Evolutionary conservation across 805 yeast species (phyloP).

Genomic region (Candida xyloterini): DNA sequence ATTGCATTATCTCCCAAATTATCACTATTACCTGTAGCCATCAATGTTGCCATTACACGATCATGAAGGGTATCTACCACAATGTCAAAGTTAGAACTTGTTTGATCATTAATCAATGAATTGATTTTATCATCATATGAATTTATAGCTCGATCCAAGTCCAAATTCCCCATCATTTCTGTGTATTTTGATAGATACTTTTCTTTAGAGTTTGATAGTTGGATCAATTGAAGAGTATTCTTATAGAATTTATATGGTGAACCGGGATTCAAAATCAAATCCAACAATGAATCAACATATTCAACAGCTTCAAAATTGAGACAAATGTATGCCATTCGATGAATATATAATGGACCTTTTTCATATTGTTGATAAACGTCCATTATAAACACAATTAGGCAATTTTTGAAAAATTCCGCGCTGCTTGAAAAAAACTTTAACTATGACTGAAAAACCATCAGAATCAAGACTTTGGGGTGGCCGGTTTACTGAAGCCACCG

Average conservation of each 20-base stretch:
- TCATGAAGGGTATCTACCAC: slow-evolving; percentile 12
- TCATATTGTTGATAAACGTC: slow-evolving; percentile 8
- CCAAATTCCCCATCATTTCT: slow-evolving; percentile 4
- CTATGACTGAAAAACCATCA: slow-evolving; percentile 41
- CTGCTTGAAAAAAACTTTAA: slow-evolving; percentile 4
- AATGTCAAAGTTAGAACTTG: slow-evolving; percentile 10
- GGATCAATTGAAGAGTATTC: slow-evolving; percentile 16
- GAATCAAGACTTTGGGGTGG: slow-evolving; percentile 96
- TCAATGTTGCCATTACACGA: slow-evolving; percentile 14
- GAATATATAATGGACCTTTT: slow-evolving; percentile 21
- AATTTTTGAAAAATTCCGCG: slow-evolving; percentile 8
- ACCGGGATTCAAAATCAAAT: slow-evolving; percentile 12
- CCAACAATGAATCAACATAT: neutral
- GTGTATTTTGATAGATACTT: slow-evolving; percentile 10
- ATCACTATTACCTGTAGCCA: slow-evolving; percentile 21
- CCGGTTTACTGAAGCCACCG: slow-evolving; percentile 94
- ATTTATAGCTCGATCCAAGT: neutral
- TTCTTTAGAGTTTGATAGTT: slow-evolving; percentile 1
- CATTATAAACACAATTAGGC: slow-evolving; percentile 3
- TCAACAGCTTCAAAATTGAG: slow-evolving; percentile 8
- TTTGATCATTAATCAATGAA: slow-evolving; percentile 3
- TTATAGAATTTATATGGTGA: slow-evolving; percentile 16
- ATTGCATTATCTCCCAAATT: slow-evolving; percentile 21
- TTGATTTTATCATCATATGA: slow-evolving; percentile 12
- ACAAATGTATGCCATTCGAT: slow-evolving; percentile 20